These are phyloP conservation scores for Lachnellula hyalina DNA, from an alignment of 2,329 filamentous ascomycete species.

Conservation along the genomic window DNA sequence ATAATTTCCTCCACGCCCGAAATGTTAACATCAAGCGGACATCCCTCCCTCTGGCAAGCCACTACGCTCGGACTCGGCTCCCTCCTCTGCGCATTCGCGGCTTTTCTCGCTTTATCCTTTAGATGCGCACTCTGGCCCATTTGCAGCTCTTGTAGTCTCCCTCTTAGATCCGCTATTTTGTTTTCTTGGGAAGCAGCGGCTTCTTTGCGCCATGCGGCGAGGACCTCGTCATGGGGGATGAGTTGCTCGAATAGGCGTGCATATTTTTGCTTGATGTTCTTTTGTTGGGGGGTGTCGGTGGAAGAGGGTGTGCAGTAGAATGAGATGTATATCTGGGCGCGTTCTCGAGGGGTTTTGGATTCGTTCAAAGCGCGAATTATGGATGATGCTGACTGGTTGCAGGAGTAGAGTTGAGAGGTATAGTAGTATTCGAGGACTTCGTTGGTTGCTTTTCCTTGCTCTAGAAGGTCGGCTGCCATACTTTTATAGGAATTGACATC, in stretches of 20 bases:
- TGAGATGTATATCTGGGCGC: constrained; percentile 21
- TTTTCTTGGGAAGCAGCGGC: constrained; percentile 14
- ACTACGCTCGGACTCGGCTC: constrained; percentile 13
- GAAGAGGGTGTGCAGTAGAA: constrained; percentile 24
- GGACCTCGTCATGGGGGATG: constrained; percentile 22
- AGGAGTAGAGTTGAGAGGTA: constrained; percentile 1
- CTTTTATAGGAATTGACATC: constrained; percentile 7
- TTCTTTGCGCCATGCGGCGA: constrained; percentile 25
- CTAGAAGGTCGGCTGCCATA: constrained; percentile 9
- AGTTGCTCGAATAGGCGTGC: constrained; percentile 24
- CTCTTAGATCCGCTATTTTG: constrained; percentile 15
- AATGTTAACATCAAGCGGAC: constrained; percentile 22
- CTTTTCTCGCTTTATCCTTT: constrained; percentile 26
- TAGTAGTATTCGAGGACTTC: constrained; percentile 18
- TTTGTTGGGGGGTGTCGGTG: constrained; percentile 18
- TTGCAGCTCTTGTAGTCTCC: constrained; percentile 22
- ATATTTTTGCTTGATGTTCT: constrained; percentile 29
- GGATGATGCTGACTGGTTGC: constrained; percentile 7
- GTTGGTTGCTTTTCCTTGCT: constrained; percentile 6
- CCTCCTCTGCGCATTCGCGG: constrained; percentile 19
- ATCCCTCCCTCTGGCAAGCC: constrained; percentile 19
- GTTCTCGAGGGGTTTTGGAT: constrained; percentile 18
- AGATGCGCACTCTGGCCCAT: constrained; percentile 28
- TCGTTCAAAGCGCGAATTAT: constrained; percentile 17
- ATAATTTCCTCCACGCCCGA: constrained; percentile 13